Base-by-base conservation (phyloP, 164 flowering plant species). In the Stephania yunnanensis region DNA sequence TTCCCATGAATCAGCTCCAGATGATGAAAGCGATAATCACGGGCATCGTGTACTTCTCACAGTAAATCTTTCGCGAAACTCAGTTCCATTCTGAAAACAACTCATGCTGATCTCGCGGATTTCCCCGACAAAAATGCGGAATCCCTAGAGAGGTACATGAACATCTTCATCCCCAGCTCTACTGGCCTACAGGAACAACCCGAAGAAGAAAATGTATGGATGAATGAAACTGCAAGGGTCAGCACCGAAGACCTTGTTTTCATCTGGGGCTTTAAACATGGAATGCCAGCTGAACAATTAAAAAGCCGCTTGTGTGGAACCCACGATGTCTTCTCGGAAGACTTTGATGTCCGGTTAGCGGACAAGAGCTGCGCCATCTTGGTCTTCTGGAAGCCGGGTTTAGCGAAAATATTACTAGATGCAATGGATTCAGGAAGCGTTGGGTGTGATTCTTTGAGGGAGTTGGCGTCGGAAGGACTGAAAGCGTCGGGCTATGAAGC, bases 291-390 rank as follows among this genome's bases (percentile, higher is more conserved):
- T 12, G 82, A 79, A 67, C 76, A 20, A 72, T 82, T 92, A 74
- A 91, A 86, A 77, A 75, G 68, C 70, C 71, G 78, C 44, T 89
- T 94, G 4, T 73, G 46, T 64, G 85, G 73, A 68, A 79, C 87
- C 48, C 93, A 89, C 76, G 78, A 83, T 7, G 85, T 84, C 29
- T 87, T 90, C 75, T 80, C 86, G 12, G 85, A 79, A 69, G 92
- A 87, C 45, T 92, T 91, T 82, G 91, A 91, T 79, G 88, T 94
- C 53, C 80, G 83, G 17, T 77, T 91, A 55, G 87, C 89, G 46
- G 92, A 91, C 69, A 85, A 80, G 71, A 88, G 85, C 74, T 91
- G 97, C 86, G 97, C 95, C 1, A 74, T 87, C 65, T 79, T 92
- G 44, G 91, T 85, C 36, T 91, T 91, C 78, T 85, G 87, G 88